Evolutionary conservation across 2,329 filamentous ascomycete species (phyloP).

Genomic region (Ophiostoma pallidulum): DNA sequence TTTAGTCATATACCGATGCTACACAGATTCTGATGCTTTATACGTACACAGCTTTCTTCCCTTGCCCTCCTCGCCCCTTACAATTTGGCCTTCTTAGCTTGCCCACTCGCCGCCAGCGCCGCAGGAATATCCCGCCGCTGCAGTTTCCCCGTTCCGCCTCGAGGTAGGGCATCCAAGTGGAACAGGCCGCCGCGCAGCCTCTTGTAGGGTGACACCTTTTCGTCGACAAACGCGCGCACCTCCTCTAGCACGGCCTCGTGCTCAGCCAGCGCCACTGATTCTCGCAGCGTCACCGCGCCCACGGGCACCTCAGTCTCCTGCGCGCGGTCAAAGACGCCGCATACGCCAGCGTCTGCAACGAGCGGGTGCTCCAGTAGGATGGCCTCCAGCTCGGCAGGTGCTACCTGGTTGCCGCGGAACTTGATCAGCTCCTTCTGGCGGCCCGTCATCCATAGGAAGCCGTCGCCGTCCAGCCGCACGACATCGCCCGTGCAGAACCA

Average conservation of each 20-base stretch:
- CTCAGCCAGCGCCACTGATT: conserved; percentile 25
- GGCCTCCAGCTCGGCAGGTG: conserved; percentile 43
- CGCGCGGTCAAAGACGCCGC: conserved; percentile 18
- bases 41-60: too few relatives aligned
- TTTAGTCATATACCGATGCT: too few relatives aligned
- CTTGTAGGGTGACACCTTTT: conserved; percentile 42
- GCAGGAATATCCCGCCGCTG: conserved; percentile 17
- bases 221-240: conserved; percentile 42
- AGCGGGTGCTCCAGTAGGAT: conserved; percentile 34
- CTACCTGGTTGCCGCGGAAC: conserved; percentile 49
- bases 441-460: conserved; percentile 56
- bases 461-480: conserved; percentile 51
- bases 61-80: not conserved
- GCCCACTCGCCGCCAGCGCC: not conserved
- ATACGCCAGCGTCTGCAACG: conserved; percentile 34
- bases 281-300: conserved; percentile 53
- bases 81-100: conserved; percentile 2
- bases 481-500: conserved; percentile 72
- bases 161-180: conserved; percentile 58
- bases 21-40: too few relatives aligned
- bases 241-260: conserved; percentile 34
- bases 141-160: conserved; percentile 42
- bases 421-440: conserved; percentile 61
- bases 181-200: conserved; percentile 45
- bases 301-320: conserved; percentile 48